Evolutionary conservation across 108 stramenopile genomes (phyloP), one percentile per base, ranked within the genome.

Genomic region (Nitzschia sp.): DNA sequence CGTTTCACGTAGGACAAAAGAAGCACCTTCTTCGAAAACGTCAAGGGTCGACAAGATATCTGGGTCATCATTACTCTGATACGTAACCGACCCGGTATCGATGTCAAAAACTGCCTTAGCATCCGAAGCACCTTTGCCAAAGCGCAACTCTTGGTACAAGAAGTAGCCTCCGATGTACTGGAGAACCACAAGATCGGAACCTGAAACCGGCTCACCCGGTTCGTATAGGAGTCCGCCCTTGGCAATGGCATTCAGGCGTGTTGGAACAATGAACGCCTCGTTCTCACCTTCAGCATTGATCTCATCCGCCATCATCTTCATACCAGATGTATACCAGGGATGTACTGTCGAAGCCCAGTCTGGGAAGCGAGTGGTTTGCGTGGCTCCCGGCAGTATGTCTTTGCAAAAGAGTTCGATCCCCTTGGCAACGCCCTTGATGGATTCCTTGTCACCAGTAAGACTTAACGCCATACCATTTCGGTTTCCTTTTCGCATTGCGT

Each of bases 71-170:
- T 95, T 94, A 21, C 85, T 90, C 29, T 87, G 75, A 61, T 92
- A 82, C 26, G 75, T 66, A 28, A 87, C 79, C 9, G 85, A 33
- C 19, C 93, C 93, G 58, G 85, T 71, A 35, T 76, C 82, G 9
- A 81, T 54, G 54, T 82, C 77, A 59, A 97, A 83, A 21, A 71
- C 46, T 18, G 89, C 86, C 78, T 82, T 86, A 21, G 91, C 95
- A 2, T 93, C 90, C 55, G 92, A 89, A 1, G 96, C 97, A n/a
- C 97, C 97, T 33, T 85, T 83, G 48, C 89, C 75, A 0, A 92
- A 90, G 1, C 92, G 77, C 24, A 98, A 86, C 59, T 84, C 72
- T 58, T 96, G 86, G 88, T 92, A 96, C 55, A 96, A 76, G 61
- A 78, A 90, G 29, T 86, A 88, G 15, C 86, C 92, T 48, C 79